Evolutionary conservation across 441 rosid species (phyloP), one percentile per base, ranked within the genome.

Genomic region (Caryocar brasiliense): DNA sequence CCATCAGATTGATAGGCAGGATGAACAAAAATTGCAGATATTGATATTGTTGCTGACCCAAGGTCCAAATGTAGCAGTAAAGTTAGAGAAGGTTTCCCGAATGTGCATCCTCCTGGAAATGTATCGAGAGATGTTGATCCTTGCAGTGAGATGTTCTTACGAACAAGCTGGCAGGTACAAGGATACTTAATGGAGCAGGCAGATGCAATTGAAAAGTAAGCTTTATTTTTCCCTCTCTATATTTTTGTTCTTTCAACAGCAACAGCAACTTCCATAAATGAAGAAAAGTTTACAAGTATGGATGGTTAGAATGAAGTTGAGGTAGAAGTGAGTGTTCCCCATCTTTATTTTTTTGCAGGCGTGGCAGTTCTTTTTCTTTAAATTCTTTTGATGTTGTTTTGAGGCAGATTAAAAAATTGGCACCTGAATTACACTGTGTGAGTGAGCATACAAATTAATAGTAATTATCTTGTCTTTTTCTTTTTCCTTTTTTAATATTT

Each of bases 381-480:
- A 80, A 75, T 67, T 62, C 84, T 40, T 76, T 85, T 48, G 95
- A 87, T 53, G 61, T 63, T 65, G 63, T 79, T 62, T 67, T 92
- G 59, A 61, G 74, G 58, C 86, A 79, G 70, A 95, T 87, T 50
- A 80, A 76, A 66, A 85, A 68, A 51, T 70, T 87, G 74, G 93
- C 95, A 59, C 95, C 98, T 53, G 98, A 87, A 70, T 63, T 87
- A 57, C 95, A 92, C 66, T 91, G 94, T 53, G 98, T 92, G 73
- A 65, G 90, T 72, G 61, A 56, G 57, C 37, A 18, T 59, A 45
- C 47, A 17, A 43, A 22, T 39, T 55, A 30, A 40, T 42, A 22
- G 9, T 28, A 36, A 35, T 13, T 24, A 36, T 29, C 18, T 32
- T 55, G 4, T 61, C 9, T 6, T 38, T 35, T 40, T 3, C 13